Conservation (phyloP, 768 basidiomycete species). For the Lentinus tigrinus region DNA sequence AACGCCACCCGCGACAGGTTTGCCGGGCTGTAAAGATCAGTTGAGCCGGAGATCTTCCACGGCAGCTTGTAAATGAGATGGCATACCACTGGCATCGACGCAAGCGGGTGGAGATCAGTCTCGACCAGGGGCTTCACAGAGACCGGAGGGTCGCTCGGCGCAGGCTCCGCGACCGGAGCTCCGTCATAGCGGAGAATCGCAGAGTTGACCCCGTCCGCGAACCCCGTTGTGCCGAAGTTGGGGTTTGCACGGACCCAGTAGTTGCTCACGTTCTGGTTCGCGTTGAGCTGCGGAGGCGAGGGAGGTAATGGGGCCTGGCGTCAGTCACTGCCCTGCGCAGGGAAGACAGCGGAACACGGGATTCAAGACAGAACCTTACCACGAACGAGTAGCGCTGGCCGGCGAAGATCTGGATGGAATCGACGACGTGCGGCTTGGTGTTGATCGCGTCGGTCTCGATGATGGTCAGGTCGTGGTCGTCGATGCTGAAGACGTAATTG, state of each 20-base stretch:
- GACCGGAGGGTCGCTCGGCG: constrained; percentile 1
- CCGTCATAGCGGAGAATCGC: constrained; percentile 44
- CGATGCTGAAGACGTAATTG: constrained; percentile 43
- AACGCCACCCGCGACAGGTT: constrained; percentile 16
- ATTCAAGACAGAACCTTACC: constrained; percentile 4
- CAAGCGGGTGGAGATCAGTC: constrained; percentile 15
- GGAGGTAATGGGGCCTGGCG: too few relatives aligned
- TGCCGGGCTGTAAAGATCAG: constrained; percentile 13
- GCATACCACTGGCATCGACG: constrained; percentile 10
- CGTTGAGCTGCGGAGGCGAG: constrained; percentile 8
- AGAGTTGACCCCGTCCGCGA: constrained; percentile 38
- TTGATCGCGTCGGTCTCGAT: constrained; percentile 47
- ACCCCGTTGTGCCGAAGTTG: constrained; percentile 24
- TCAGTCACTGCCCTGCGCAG: too few relatives aligned
- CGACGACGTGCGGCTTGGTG: constrained; percentile 38
- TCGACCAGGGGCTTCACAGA: constrained; percentile 13
- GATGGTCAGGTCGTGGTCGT: constrained; percentile 42
- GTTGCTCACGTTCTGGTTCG: constrained; percentile 22
- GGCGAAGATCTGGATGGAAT: constrained; percentile 42
- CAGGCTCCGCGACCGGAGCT: constrained; percentile 36
- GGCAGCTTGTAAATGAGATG: too few relatives aligned
- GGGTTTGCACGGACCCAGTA: constrained; percentile 21
- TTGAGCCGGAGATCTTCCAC: neutral
- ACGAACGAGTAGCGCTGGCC: constrained; percentile 57
- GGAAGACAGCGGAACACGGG: too few relatives aligned